phyloP scores from a whole-genome alignment of 495 filamentous ascomycete species.

The Neurospora terricola region DNA sequence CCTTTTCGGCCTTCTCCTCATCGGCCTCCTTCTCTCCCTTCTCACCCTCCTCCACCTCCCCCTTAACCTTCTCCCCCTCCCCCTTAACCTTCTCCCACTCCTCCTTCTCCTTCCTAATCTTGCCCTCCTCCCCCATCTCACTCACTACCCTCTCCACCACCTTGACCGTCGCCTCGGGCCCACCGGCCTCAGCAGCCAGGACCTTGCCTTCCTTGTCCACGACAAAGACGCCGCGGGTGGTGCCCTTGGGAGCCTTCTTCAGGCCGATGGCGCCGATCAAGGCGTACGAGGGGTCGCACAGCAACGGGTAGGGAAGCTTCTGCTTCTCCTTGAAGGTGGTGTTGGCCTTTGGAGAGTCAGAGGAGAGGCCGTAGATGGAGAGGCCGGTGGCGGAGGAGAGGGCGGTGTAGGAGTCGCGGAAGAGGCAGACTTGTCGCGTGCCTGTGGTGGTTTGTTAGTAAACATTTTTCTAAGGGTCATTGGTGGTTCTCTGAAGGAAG shows the following conservation, averaged over 20 bases:
- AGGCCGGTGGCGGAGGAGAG: slow-evolving; percentile 77
- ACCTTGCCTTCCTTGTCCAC: slow-evolving; percentile 68
- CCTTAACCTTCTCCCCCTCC: background rate
- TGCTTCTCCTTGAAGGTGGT: slow-evolving; percentile 85
- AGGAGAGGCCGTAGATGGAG: slow-evolving; percentile 78
- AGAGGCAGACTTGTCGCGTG: slow-evolving; percentile 86
- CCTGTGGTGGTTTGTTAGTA: slow-evolving; percentile 41
- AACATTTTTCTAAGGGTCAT: background rate
- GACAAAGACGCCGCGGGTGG: slow-evolving; percentile 74
- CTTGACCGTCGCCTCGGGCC: slow-evolving; percentile 49
- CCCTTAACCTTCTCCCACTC: background rate
- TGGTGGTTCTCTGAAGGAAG: background rate
- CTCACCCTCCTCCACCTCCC: slow-evolving; percentile 6
- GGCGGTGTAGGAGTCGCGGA: slow-evolving; percentile 70
- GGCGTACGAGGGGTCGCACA: slow-evolving; percentile 66
- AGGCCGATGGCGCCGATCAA: slow-evolving; percentile 69
- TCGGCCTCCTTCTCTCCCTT: background rate
- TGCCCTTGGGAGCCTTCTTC: slow-evolving; percentile 69
- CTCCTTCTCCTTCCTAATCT: slow-evolving; percentile 2
- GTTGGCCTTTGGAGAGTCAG: slow-evolving; percentile 80
- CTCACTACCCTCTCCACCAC: slow-evolving; percentile 45
- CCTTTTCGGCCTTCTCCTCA: background rate
- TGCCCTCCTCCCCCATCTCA: slow-evolving; percentile 17
- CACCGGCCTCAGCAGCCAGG: slow-evolving; percentile 48
- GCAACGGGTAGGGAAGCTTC: slow-evolving; percentile 74